Percentiles rank a stretch among this genome's conserved stretches.
These are phyloP conservation scores for Viola pubescens DNA, from an alignment of 441 rosid genomes.

Conservation along the genomic window DNA sequence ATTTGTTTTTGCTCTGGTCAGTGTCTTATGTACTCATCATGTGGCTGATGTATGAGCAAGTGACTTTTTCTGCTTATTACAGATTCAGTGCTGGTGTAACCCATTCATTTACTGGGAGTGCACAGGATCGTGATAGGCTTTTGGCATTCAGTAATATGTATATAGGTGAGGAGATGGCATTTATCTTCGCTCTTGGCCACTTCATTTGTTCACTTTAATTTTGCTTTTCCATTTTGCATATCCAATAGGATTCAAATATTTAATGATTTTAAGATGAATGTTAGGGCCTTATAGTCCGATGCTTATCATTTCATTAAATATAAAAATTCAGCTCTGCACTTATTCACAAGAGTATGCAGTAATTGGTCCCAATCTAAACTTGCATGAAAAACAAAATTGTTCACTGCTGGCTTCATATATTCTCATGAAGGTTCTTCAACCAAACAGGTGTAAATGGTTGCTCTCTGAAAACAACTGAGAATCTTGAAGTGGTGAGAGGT, in stretches of 20 bases:
- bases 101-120: slow-evolving; percentile 87
- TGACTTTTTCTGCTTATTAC: slow-evolving; percentile 8
- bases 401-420: background rate
- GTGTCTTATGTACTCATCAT: background rate
- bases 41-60: background rate
- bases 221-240: too few species aligned
- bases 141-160: slow-evolving; percentile 63
- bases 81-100: slow-evolving; percentile 79
- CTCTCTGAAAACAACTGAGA: slow-evolving; percentile 73
- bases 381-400: too few species aligned
- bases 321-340: too few species aligned
- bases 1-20: background rate
- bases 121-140: slow-evolving; percentile 66
- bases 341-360: too few species aligned
- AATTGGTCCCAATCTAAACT: too few species aligned
- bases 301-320: too few species aligned
- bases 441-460: slow-evolving; percentile 84
- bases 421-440: background rate
- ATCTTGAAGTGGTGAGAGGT: slow-evolving; percentile 64
- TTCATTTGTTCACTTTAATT: too few species aligned
- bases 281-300: too few species aligned
- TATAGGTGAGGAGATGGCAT: slow-evolving; percentile 41
- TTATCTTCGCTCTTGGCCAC: too few species aligned
- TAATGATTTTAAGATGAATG: too few species aligned
- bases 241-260: too few species aligned